Evolutionary conservation across 306 rosid species (phyloP).

Genomic region (Coriaria nepalensis): DNA sequence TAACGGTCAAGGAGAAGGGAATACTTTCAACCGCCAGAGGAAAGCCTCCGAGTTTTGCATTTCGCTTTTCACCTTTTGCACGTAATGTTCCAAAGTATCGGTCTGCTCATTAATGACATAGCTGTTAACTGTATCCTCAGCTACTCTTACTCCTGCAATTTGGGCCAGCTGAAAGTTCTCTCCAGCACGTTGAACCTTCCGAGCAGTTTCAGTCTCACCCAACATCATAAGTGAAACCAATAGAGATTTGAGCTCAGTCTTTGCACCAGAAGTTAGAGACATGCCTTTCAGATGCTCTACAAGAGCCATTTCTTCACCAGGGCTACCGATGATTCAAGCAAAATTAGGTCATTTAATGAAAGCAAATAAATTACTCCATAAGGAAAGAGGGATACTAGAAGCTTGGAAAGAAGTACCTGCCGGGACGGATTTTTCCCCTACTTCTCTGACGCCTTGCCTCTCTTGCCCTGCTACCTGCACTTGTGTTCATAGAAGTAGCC

Average conservation of each 20-base stretch:
- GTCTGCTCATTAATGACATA: constrained; percentile 50
- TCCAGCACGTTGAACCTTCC: constrained; percentile 66
- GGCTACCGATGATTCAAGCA: constrained; percentile 32
- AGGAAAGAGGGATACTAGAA: neutral
- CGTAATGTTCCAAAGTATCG: constrained; percentile 64
- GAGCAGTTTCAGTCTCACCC: constrained; percentile 67
- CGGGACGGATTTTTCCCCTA: constrained; percentile 92
- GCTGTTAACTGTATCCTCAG: constrained; percentile 56
- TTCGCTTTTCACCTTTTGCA: constrained; percentile 33
- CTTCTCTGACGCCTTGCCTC: constrained; percentile 75
- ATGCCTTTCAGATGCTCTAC: constrained; percentile 86
- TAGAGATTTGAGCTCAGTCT: constrained; percentile 61
- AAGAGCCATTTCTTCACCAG: constrained; percentile 83
- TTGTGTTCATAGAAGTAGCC: constrained; percentile 44
- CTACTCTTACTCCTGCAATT: constrained; percentile 66
- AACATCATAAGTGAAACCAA: constrained; percentile 65
- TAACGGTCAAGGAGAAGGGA: constrained; percentile 22
- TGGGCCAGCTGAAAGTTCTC: constrained; percentile 78
- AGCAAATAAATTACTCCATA: neutral
- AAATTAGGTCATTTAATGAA: constrained; percentile 8
- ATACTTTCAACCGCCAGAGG: constrained; percentile 58
- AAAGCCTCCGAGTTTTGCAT: constrained; percentile 54
- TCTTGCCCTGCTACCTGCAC: constrained; percentile 71
- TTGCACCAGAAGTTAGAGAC: constrained; percentile 50
- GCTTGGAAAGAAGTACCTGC: constrained; percentile 50